Percentiles rank a stretch among this genome's conserved stretches.
Conservation (phyloP, 495 filamentous ascomycete species). For the Cercophora sp. region DNA sequence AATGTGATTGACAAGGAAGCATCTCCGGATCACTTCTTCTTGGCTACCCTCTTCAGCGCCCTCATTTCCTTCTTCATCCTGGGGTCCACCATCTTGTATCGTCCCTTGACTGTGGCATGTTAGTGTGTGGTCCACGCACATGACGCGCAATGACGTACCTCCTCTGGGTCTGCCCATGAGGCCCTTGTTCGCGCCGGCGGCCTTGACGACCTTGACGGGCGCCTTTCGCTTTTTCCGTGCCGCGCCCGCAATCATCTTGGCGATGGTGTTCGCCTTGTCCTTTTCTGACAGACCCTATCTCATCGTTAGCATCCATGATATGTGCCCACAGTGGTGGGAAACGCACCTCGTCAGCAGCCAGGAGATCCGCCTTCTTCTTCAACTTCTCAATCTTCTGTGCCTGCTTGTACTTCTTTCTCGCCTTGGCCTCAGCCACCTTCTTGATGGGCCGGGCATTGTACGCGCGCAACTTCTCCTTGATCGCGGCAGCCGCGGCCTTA, state of each 20-base stretch:
- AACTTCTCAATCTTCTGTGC: constrained; percentile 87
- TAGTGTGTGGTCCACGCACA: no score
- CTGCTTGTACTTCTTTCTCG: constrained; percentile 93
- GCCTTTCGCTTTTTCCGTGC: constrained; percentile 80
- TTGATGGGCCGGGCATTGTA: constrained; percentile 98
- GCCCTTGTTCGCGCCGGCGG: constrained; percentile 78
- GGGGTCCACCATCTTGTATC: constrained; percentile 97
- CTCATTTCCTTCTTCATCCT: constrained; percentile 98
- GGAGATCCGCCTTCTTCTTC: constrained; percentile 84
- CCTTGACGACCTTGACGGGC: constrained; percentile 85
- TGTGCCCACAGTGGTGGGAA: background rate
- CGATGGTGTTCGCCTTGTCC: constrained; percentile 85
- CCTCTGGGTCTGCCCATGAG: constrained; percentile 50
- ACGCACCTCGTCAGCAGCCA: constrained; percentile 71
- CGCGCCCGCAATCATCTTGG: constrained; percentile 75
- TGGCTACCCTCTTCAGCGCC: constrained; percentile 73
- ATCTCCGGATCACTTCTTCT: constrained; percentile 39
- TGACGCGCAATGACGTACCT: background rate
- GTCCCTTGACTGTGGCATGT: constrained; percentile 67
- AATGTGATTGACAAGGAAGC: no score
- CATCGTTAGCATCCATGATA: no score
- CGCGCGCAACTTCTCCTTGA: constrained; percentile 89
- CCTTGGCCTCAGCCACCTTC: constrained; percentile 95
- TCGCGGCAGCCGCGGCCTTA: constrained; percentile 84
- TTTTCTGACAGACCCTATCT: constrained; percentile 72